Base-by-base conservation (phyloP, 371 early-diverging fungal genomes). In the Mycotypha africana region DNA sequence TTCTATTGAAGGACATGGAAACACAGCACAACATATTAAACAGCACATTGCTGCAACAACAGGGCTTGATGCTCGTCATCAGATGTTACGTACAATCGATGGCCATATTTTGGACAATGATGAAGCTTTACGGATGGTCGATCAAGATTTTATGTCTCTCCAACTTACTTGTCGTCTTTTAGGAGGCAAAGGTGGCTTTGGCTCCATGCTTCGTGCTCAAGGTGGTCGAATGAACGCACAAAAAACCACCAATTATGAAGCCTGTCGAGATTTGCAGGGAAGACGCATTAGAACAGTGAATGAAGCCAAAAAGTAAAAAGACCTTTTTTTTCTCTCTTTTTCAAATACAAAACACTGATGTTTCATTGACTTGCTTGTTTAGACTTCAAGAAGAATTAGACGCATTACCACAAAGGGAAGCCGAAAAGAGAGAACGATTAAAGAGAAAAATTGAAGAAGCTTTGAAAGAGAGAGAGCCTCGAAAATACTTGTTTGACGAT, bases 121-220 rank as follows among this genome's bases (percentile, higher is more conserved):
- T 11, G 55, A 58, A 6, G 34, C 48, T 4, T n/a, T n/a, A n/a
- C n/a, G n/a, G n/a, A n/a, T n/a, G n/a, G n/a, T n/a, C n/a, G n/a
- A n/a, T n/a, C n/a, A n/a, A n/a, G n/a, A n/a, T n/a, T n/a, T n/a
- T n/a, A n/a, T n/a, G n/a, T n/a, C n/a, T n/a, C n/a, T n/a, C n/a
- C n/a, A n/a, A n/a, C n/a, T n/a, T n/a, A 65, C 62, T 9, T 49
- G 73, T 44, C 56, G 76, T 3, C 45, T 85, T 16, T 25, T 54
- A 2, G 93, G 93, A 24, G 97, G 97, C 28, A 96, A 97, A 53
- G 98, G 98, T 42, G 98, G 98, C 19, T 97, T 97, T 63, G 98
- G 98, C 14, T 86, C 86, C 49, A 89, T 88, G 84, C 69, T 97
- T 52, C 84, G 97, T 59, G 91, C 95, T 0, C 94, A 94, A 60